A percentile compares a stretch with the other conserved stretches of the same genome.
Evolutionary conservation across 768 basidiomycete genomes (phyloP).

Genomic region (Boletus pseudo-olivaceus): DNA sequence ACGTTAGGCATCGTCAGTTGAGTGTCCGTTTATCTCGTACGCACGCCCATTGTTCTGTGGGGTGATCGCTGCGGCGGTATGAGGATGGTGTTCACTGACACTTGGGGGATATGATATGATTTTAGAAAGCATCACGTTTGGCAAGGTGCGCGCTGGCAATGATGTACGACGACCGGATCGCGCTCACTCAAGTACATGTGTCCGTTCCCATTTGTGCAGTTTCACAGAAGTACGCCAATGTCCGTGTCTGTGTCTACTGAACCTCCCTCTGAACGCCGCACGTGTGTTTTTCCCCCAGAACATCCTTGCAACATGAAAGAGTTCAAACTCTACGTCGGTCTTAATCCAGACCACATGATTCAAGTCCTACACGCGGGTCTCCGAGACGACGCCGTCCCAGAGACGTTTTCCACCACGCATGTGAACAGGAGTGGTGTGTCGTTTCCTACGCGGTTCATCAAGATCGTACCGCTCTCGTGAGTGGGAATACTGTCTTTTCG

Average conservation of each 20-base stretch:
- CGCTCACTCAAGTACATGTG: background rate
- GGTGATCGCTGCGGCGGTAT: background rate
- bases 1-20: slow-evolving; percentile 62
- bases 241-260: background rate
- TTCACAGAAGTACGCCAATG: slow-evolving; percentile 26
- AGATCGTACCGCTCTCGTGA: slow-evolving; percentile 73
- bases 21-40: slow-evolving; percentile 24
- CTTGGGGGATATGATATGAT: background rate
- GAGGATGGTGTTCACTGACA: slow-evolving; percentile 1
- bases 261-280: slow-evolving; percentile 1
- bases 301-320: slow-evolving; percentile 88
- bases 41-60: background rate
- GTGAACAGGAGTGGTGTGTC: slow-evolving; percentile 52
- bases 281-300: slow-evolving; percentile 36
- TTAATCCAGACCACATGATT: slow-evolving; percentile 60
- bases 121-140: slow-evolving; percentile 73
- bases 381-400: slow-evolving; percentile 61
- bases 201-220: slow-evolving; percentile 4
- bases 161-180: background rate
- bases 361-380: slow-evolving; percentile 62
- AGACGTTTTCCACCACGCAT: slow-evolving; percentile 60
- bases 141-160: slow-evolving; percentile 53
- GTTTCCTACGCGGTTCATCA: slow-evolving; percentile 67
- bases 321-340: slow-evolving; percentile 68
- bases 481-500: slow-evolving; percentile 20